These are phyloP conservation scores for Mallotus nudiflorus DNA, from an alignment of 345 rosid species.

Conservation along the genomic window DNA sequence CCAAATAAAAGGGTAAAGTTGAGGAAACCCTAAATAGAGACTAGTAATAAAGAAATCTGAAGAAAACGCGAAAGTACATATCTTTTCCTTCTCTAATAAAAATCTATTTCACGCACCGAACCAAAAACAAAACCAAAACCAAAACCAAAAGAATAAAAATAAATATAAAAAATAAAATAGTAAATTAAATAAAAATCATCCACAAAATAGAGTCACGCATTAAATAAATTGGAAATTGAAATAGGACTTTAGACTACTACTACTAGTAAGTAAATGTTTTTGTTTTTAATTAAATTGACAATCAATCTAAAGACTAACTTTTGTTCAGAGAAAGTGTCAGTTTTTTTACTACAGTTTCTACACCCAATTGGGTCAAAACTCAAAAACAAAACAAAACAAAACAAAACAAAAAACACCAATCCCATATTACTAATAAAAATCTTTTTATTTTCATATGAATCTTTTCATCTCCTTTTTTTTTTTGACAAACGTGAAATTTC, in stretches of 20 bases:
- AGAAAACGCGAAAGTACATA: constrained; percentile 34
- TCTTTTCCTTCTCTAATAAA: constrained; percentile 37
- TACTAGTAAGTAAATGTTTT: constrained; percentile 17
- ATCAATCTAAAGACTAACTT: constrained; percentile 27
- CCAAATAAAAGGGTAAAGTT: constrained; percentile 20
- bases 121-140: constrained; percentile 23
- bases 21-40: constrained; percentile 37
- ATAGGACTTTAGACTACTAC: no score
- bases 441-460: constrained; percentile 1
- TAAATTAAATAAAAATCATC: constrained; percentile 25
- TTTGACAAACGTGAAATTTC: neutral
- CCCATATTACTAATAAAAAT: neutral
- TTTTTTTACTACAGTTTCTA: constrained; percentile 38
- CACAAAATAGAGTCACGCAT: constrained; percentile 35
- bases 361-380: constrained; percentile 38
- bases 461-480: neutral
- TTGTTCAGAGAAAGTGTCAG: constrained; percentile 27
- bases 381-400: constrained; percentile 2
- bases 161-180: constrained; percentile 3
- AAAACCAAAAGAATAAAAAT: no score
- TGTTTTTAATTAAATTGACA: constrained; percentile 28
- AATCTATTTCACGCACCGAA: constrained; percentile 32
- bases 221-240: constrained; percentile 34
- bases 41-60: constrained; percentile 31
- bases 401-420: no score